Evolutionary conservation across 2,329 filamentous ascomycete genomes (phyloP), one percentile per base, ranked within the genome.

Genomic region (Colletotrichum liaoningense): DNA sequence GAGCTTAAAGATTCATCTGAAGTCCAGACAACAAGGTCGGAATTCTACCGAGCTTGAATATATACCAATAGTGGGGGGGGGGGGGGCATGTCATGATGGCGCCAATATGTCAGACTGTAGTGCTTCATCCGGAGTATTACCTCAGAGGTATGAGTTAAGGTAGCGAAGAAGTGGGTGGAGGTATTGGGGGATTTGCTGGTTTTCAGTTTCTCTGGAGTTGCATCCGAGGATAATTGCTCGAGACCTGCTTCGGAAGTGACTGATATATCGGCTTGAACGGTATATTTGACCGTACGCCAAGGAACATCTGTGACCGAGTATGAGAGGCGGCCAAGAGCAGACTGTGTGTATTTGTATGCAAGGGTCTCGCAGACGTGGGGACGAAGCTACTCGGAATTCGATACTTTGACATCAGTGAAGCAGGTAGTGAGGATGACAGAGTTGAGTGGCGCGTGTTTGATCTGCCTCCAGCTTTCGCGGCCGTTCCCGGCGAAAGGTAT

Each of bases 401-500:
- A 26, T 33, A 11, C 28, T 33, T 33, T n/a, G 42, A n/a, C 26
- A 42, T 42, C 5, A 19, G 24, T 33, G 42, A 35, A 24, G 59
- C 11, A 33, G 58, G 59, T 19, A 33, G 58, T 16, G 14, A 60
- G 22, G 33, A 26, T 14, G 38, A 28, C 28, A 11, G 11, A 24
- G n/a, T 30, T 52, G 28, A 28, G 22, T 49, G 33, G 60, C 22
- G 42, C 42, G 42, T 49, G 42, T 49, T 49, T 49, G 49, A 64
- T 26, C 46, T 38, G 62, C 30, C 62, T 49, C 30, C 62, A 24
- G 30, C n/a, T 26, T 26, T 16, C 22, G 16, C 30, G n/a, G 46
- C 62, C 46, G 62, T 64, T 55, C 46, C 62, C 62, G 62, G 62
- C 28, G 28, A 35, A 22, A 33, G 46, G 42, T 33, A 52, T 35